Percentiles rank a stretch among this genome's conserved stretches.
Evolutionary conservation across 2,329 filamentous ascomycete genomes (phyloP).

Genomic region (Thyridium curvatum): DNA sequence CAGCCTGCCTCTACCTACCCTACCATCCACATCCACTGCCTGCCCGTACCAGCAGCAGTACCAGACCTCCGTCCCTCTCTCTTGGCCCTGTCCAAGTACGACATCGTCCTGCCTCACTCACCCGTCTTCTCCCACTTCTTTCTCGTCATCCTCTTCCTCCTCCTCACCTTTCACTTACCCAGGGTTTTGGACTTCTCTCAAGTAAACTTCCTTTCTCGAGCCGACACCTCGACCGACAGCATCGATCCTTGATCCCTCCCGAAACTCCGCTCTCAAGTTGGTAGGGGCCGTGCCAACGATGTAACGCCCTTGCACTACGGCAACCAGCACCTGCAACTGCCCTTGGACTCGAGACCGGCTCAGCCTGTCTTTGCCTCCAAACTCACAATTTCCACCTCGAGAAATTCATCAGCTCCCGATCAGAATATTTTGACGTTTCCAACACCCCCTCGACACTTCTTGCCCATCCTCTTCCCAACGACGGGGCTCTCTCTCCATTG

Average conservation of each 20-base stretch:
- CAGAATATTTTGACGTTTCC: too few relatives aligned
- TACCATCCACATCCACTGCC: too few relatives aligned
- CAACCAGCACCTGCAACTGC: conserved; percentile 1
- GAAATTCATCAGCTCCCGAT: not conserved
- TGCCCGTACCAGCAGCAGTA: too few relatives aligned
- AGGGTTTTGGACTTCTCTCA: not conserved
- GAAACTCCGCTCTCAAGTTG: conserved; percentile 2
- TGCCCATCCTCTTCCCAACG: not conserved
- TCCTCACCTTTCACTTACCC: not conserved
- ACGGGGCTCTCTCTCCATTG: not conserved
- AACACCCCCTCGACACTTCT: not conserved
- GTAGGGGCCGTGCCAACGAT: conserved; percentile 4
- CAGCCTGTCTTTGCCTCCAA: not conserved
- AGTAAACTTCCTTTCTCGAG: too few relatives aligned
- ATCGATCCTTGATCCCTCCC: not conserved
- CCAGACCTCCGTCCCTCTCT: too few relatives aligned
- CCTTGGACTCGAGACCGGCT: conserved; percentile 5
- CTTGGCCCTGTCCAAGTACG: too few relatives aligned
- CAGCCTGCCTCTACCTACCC: too few relatives aligned
- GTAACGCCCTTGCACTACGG: conserved; percentile 5
- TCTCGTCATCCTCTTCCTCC: not conserved
- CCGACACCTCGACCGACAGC: not conserved
- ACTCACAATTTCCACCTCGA: not conserved
- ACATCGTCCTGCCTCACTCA: not conserved
- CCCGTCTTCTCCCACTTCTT: not conserved